Conservation (phyloP, 2,329 filamentous ascomycete species). For the Nemania diffusa region DNA sequence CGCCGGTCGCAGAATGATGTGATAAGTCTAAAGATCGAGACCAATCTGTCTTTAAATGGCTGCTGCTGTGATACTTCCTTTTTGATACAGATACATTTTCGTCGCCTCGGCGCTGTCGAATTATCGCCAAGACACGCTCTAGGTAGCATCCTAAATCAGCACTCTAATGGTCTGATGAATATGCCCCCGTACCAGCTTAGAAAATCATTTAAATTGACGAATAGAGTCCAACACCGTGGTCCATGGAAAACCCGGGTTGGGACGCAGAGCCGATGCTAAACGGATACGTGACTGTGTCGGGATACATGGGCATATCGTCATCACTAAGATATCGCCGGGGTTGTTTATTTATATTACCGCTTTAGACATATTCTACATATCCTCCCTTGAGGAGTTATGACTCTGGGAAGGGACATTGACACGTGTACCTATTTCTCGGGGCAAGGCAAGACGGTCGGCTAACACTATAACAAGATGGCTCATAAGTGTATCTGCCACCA, state of each 20-base stretch:
- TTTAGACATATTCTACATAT: background rate
- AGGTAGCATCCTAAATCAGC: background rate
- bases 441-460: background rate
- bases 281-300: background rate
- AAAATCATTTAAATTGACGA: background rate
- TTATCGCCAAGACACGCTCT: background rate
- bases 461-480: conserved; percentile 3
- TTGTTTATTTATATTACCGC: background rate
- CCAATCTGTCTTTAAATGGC: background rate
- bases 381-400: background rate
- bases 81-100: conserved; percentile 4
- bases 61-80: background rate
- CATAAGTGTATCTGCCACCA: conserved; percentile 1
- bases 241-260: background rate
- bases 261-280: background rate
- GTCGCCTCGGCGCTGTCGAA: background rate
- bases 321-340: background rate
- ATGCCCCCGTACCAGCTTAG: background rate
- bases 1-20: background rate
- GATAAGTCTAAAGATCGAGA: background rate
- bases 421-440: background rate
- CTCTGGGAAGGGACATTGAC: background rate
- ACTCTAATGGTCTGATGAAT: background rate
- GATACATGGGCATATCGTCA: background rate
- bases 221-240: background rate